Percentiles rank a stretch among this genome's conserved stretches.
phyloP scores from a whole-genome alignment of 2,329 filamentous ascomycete genomes.

The Esteya vermicola region DNA sequence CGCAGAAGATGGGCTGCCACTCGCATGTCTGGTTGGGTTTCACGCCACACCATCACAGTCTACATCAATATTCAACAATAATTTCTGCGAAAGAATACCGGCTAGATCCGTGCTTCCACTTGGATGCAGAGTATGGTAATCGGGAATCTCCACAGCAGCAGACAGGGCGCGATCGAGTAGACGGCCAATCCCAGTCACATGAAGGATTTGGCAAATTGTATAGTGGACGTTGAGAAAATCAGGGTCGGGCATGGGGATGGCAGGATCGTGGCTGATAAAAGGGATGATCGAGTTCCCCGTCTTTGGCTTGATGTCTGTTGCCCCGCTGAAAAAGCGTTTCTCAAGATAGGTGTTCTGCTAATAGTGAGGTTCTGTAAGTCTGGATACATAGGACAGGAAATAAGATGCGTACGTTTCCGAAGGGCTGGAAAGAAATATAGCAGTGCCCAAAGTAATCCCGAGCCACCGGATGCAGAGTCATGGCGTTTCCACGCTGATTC shows the following conservation, averaged over 20 bases:
- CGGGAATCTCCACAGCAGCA: neutral
- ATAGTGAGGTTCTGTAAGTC: no score
- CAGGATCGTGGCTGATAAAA: neutral
- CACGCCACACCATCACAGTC: no score
- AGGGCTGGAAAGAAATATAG: neutral
- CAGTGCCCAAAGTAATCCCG: neutral
- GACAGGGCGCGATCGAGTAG: neutral
- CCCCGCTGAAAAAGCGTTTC: neutral
- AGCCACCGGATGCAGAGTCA: no score
- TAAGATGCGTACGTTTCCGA: no score
- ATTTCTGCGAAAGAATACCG: no score
- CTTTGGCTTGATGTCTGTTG: neutral
- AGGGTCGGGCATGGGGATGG: neutral
- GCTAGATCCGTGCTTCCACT: neutral
- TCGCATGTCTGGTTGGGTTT: no score
- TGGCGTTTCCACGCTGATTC: neutral
- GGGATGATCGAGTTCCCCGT: no score
- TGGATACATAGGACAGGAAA: no score
- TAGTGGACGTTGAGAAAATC: neutral
- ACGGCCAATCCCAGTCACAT: constrained; percentile 1
- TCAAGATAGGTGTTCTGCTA: no score
- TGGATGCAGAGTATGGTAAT: neutral
- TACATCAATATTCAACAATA: no score
- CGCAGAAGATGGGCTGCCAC: no score
- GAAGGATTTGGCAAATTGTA: constrained; percentile 1